Evolutionary conservation across 306 rosid genomes (phyloP), one percentile per base, ranked within the genome.

Genomic region (Hylodesmum podocarpum): DNA sequence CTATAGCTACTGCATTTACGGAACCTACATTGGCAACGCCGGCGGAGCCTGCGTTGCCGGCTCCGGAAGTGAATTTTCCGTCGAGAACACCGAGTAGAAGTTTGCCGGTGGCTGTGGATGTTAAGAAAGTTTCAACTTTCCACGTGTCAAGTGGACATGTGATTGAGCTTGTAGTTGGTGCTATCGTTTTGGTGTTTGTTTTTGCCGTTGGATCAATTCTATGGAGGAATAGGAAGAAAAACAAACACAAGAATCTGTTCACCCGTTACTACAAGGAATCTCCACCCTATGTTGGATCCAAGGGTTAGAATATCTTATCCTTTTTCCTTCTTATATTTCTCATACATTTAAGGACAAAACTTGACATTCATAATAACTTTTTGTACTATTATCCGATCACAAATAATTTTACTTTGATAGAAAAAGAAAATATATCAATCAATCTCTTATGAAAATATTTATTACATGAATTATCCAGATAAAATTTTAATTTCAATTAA

Each of bases 91-190:
- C 89, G 2, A 16, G n/a, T 43, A 67, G 67, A 22, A 25, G 33
- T 53, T 76, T 85, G 18, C 86, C 87, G 22, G 66, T 66, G 13
- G 76, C 85, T 4, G 80, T 78, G 78, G 68, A 82, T 59, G 61
- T 77, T 55, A 63, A 65, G 43, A 84, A 83, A 49, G 51, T 51
- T 9, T 33, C 54, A 40, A 7, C 29, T 3, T 63, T 58, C 39
- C 66, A 75, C 16, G 15, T 49, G 40, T 37, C 83, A 36, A 53
- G 65, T 41, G 84, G 84, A 29, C 41, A 85, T 8, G 46, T 74
- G 7, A 11, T 61, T 53, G 93, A 86, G 24, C 68, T 70, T 21
- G 51, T 62, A 12, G 41, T 72, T 43, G 86, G 65, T 16, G 72
- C 74, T 72, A 25, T 85, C 41, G 18, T 75, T 6, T 2, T 73